phyloP scores from a whole-genome alignment of 1,284 basidiomycete genomes.

The Melampsora americana region DNA sequence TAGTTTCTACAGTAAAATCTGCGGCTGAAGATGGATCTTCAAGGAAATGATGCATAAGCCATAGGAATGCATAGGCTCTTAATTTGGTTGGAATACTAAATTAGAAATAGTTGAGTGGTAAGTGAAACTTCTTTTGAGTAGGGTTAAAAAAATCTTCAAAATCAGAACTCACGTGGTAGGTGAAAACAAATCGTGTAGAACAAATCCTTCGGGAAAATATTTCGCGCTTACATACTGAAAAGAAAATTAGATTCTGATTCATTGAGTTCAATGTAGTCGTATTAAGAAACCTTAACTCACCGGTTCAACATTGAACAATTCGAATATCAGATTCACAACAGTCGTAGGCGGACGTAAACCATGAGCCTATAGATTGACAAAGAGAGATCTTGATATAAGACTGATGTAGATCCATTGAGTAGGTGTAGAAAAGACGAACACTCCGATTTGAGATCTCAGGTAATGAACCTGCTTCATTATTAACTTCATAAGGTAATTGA shows the following conservation, averaged over 20 bases:
- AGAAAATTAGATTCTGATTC: background rate
- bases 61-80: slow-evolving; percentile 71
- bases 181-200: slow-evolving; percentile 76
- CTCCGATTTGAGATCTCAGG: slow-evolving; percentile 34
- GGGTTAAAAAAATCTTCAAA: background rate
- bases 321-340: slow-evolving; percentile 72
- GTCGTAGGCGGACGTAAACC: slow-evolving; percentile 70
- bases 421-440: background rate
- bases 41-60: slow-evolving; percentile 72
- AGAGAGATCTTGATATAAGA: background rate
- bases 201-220: slow-evolving; percentile 71
- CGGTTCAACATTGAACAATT: slow-evolving; percentile 66
- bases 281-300: slow-evolving; percentile 56
- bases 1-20: slow-evolving; percentile 30
- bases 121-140: background rate
- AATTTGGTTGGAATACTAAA: slow-evolving; percentile 66
- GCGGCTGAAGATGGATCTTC: slow-evolving; percentile 58
- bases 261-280: slow-evolving; percentile 7
- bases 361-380: slow-evolving; percentile 24
- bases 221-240: slow-evolving; percentile 64
- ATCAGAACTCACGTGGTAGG: slow-evolving; percentile 54
- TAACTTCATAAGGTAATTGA: slow-evolving; percentile 67
- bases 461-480: slow-evolving; percentile 64
- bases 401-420: background rate
- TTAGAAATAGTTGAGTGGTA: background rate